phyloP scores from a whole-genome alignment of 2,329 filamentous ascomycete species.

The Arachnopeziza araneosa region DNA sequence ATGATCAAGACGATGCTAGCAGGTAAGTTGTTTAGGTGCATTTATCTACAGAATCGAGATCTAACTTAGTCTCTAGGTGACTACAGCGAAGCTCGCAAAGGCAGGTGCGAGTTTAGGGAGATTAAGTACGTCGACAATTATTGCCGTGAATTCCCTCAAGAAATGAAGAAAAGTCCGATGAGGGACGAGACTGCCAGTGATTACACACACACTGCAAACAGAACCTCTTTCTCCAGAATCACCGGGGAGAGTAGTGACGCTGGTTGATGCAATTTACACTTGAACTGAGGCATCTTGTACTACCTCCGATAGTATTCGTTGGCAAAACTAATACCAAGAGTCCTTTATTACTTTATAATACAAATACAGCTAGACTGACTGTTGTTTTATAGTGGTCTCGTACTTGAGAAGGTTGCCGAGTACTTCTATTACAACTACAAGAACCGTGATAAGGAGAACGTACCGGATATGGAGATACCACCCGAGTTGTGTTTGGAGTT shows the following conservation, averaged over 20 bases:
- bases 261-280: conserved; percentile 49
- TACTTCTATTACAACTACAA: conserved; percentile 81
- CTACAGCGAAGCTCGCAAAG: conserved; percentile 60
- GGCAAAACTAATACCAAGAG: not conserved
- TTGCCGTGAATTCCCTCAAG: not conserved
- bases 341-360: not conserved
- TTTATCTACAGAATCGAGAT: not conserved
- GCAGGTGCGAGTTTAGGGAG: conserved; percentile 62
- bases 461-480: conserved; percentile 76
- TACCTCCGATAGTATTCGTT: not conserved
- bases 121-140: conserved; percentile 56
- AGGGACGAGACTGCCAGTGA: conserved; percentile 22
- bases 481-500: conserved; percentile 74
- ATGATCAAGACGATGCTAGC: conserved; percentile 73
- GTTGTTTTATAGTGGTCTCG: conserved; percentile 49
- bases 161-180: conserved; percentile 1
- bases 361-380: not conserved
- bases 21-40: conserved; percentile 40
- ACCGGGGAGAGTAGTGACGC: conserved; percentile 22
- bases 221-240: conserved; percentile 24
- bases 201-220: conserved; percentile 29
- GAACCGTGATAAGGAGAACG: conserved; percentile 62
- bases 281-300: conserved; percentile 48
- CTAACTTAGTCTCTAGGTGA: conserved; percentile 39
- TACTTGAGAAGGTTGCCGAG: conserved; percentile 76